A percentile compares a stretch with the other conserved stretches of the same genome.
phyloP scores from a whole-genome alignment of 176 grass and related monocot species.

The Saccharum spontaneum region DNA sequence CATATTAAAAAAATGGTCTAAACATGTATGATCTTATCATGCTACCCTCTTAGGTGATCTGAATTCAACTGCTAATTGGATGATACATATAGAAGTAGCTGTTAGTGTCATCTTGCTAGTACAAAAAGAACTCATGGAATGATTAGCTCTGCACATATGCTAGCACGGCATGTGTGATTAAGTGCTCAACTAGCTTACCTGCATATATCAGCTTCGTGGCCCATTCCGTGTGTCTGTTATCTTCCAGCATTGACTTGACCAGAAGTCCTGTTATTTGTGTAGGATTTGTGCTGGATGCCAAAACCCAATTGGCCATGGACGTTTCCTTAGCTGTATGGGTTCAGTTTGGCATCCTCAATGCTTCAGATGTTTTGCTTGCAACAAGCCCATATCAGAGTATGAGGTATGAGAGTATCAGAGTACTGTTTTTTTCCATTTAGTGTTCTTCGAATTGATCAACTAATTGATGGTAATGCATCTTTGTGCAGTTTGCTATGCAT shows the following conservation, averaged over 20 bases:
- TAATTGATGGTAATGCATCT: constrained; percentile 26
- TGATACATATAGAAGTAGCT: not conserved
- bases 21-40: not conserved
- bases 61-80: not conserved
- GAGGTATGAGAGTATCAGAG: constrained; percentile 54
- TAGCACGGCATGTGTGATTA: not conserved
- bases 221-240: not conserved
- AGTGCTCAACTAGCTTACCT: not conserved
- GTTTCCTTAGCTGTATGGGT: constrained; percentile 79
- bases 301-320: constrained; percentile 62
- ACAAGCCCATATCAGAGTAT: constrained; percentile 82
- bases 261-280: constrained; percentile 25
- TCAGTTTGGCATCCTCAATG: constrained; percentile 92
- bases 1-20: not conserved
- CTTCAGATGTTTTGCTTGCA: constrained; percentile 82
- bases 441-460: constrained; percentile 14
- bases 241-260: not conserved
- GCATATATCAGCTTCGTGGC: not conserved
- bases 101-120: constrained; percentile 1
- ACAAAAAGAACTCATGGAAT: not conserved
- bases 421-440: not conserved
- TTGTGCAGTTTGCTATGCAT: constrained; percentile 75
- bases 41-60: not conserved
- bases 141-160: not conserved
- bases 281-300: constrained; percentile 91